Evolutionary conservation across 352 stramenopile species (phyloP).

Genomic region (Elongisporangium anandrum): DNA sequence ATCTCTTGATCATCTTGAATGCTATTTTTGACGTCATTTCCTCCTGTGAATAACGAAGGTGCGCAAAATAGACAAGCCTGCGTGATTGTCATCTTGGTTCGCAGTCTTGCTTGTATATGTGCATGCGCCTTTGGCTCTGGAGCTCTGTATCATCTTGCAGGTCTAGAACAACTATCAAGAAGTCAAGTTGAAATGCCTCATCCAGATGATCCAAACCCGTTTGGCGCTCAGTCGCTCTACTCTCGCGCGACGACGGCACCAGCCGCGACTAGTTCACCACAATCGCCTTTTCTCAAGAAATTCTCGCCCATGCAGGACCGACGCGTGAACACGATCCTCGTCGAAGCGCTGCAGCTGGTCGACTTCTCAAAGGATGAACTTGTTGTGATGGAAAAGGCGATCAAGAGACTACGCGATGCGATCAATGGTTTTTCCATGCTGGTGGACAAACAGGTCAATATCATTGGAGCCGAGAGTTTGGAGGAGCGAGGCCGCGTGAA

Average conservation of each 20-base stretch:
- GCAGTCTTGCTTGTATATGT: neutral
- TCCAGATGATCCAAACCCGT: constrained; percentile 2
- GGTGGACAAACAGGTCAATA: constrained; percentile 74
- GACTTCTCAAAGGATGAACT: constrained; percentile 64
- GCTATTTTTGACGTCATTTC: neutral
- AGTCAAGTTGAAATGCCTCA: neutral
- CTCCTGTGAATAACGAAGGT: constrained; percentile 1
- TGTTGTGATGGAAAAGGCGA: constrained; percentile 41
- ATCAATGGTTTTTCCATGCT: constrained; percentile 65
- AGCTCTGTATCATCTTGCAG: neutral
- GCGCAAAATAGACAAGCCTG: constrained; percentile 4
- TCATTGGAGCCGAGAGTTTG: constrained; percentile 36
- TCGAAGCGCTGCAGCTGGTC: constrained; percentile 60
- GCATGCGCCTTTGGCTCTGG: neutral
- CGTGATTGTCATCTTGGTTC: neutral
- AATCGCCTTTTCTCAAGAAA: constrained; percentile 53
- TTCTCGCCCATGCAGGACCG: constrained; percentile 53
- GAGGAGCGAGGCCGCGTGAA: constrained; percentile 44
- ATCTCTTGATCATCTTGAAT: neutral
- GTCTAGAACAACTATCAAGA: neutral
- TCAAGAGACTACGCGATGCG: constrained; percentile 51
- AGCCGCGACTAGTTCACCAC: constrained; percentile 6
- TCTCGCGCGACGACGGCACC: constrained; percentile 3
- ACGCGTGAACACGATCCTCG: constrained; percentile 46
- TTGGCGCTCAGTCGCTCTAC: constrained; percentile 1